Conservation (phyloP, 176 grass and related monocot genomes). For the Typha latifolia region DNA sequence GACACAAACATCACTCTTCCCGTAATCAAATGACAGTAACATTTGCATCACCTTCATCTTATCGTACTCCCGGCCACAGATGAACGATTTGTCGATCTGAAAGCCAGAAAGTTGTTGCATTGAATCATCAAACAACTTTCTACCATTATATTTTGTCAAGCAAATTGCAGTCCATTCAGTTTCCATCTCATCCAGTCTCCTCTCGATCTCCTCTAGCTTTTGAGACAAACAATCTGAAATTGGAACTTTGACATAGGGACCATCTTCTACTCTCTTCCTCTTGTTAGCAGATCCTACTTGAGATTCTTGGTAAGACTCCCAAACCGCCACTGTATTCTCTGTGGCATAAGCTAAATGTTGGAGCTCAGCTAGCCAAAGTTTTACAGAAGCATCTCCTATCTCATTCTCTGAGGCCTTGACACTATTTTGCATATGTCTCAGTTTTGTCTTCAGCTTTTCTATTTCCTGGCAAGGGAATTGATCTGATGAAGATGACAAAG, state of each 20-base stretch:
- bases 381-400: background rate
- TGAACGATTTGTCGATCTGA: background rate
- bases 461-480: no score
- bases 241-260: background rate
- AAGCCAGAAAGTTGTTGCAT: background rate
- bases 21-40: background rate
- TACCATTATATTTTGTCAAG: background rate
- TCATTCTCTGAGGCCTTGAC: background rate
- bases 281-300: background rate
- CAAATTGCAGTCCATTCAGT: background rate
- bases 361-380: conserved; percentile 7
- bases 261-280: conserved; percentile 5
- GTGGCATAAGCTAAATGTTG: conserved; percentile 9
- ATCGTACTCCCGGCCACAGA: conserved; percentile 1
- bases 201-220: conserved; percentile 4
- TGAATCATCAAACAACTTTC: background rate
- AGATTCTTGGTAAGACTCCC: background rate
- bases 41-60: conserved; percentile 4
- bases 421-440: no score
- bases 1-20: background rate
- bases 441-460: no score
- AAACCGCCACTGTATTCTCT: background rate
- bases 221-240: background rate
- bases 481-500: no score
- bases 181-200: conserved; percentile 8